Percentiles rank a stretch among this genome's conserved stretches.
phyloP scores from a whole-genome alignment of 768 basidiomycete species.

The Phaffia australis region DNA sequence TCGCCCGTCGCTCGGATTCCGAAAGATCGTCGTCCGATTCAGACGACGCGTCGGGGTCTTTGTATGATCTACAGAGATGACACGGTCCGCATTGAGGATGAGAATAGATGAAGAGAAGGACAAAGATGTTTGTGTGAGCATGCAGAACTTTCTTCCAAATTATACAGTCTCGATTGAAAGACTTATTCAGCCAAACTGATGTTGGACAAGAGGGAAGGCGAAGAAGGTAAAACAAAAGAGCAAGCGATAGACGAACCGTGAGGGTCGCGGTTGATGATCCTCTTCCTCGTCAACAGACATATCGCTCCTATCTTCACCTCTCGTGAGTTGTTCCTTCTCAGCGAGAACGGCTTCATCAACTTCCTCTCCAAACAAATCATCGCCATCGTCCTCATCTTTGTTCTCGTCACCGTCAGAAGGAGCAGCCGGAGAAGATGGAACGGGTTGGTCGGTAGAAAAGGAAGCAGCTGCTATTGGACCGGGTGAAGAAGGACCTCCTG shows the following conservation, averaged over 20 bases:
- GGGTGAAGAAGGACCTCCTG: neutral
- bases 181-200: no score
- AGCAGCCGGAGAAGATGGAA: neutral
- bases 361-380: constrained; percentile 20
- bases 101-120: no score
- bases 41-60: neutral
- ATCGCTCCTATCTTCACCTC: neutral
- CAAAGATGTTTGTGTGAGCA: no score
- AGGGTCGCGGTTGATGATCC: neutral
- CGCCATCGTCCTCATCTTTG: constrained; percentile 3
- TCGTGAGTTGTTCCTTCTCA: neutral
- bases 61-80: neutral
- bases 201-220: neutral
- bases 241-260: neutral
- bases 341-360: neutral
- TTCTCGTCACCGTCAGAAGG: constrained; percentile 1
- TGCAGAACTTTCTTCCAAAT: no score
- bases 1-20: constrained; percentile 23
- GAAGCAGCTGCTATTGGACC: neutral
- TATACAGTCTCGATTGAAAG: no score
- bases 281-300: no score
- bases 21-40: constrained; percentile 40
- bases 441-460: neutral
- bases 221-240: neutral
- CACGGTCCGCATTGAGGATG: constrained; percentile 3